Conservation (phyloP, 2,329 filamentous ascomycete genomes). For the Paecilomyces sp. region DNA sequence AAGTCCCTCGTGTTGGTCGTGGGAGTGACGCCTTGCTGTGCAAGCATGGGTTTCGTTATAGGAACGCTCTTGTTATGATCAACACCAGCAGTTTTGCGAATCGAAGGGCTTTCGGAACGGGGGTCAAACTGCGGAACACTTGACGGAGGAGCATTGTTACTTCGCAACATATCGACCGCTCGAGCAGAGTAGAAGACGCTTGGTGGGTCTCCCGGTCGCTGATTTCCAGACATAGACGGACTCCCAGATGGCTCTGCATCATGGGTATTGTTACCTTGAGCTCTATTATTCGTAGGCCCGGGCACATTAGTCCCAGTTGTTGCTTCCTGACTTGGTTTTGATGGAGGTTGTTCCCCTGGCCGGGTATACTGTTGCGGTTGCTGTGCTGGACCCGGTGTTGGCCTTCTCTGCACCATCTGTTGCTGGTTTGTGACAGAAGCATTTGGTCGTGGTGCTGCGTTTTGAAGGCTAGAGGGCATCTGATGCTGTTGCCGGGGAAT, state of each 20-base stretch:
- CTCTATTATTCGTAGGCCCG: constrained; percentile 7
- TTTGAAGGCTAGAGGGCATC: constrained; percentile 10
- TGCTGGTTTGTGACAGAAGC: constrained; percentile 6
- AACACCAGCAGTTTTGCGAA: constrained; percentile 80
- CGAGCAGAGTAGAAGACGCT: constrained; percentile 66
- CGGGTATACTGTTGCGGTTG: background rate
- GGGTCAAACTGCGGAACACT: constrained; percentile 60
- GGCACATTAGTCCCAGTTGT: constrained; percentile 9
- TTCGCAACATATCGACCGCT: constrained; percentile 52
- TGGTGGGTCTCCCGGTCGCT: constrained; percentile 27
- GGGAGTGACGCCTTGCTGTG: constrained; percentile 19
- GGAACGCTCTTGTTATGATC: constrained; percentile 74
- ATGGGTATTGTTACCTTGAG: constrained; percentile 7
- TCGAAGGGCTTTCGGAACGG: constrained; percentile 71
- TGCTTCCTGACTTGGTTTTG: constrained; percentile 4
- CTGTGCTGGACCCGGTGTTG: background rate
- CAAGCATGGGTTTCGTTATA: constrained; percentile 45
- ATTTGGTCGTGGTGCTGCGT: constrained; percentile 12
- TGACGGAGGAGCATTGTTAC: constrained; percentile 38
- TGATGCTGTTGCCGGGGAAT: constrained; percentile 13
- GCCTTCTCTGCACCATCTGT: constrained; percentile 1
- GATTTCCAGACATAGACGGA: constrained; percentile 15
- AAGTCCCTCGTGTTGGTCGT: constrained; percentile 24
- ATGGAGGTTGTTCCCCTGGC: background rate
- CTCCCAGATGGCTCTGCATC: constrained; percentile 20